Conservation (phyloP, 345 rosid species). For the Camelina laxa region DNA sequence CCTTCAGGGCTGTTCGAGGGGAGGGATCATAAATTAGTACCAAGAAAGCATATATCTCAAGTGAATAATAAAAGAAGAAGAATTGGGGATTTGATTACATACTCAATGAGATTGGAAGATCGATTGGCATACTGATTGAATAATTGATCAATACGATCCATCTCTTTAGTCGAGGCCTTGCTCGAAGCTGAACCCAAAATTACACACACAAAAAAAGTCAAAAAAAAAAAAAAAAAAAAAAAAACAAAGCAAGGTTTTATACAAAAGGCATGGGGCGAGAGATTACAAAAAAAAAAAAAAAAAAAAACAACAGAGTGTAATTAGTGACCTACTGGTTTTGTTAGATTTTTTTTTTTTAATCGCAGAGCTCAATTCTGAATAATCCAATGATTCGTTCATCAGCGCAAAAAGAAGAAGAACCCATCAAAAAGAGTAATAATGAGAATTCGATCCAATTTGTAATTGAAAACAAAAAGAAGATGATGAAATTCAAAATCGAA, state of each 20-base stretch:
- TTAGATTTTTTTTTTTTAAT: too few species aligned
- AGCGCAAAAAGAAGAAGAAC: not conserved
- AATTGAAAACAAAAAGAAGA: not conserved
- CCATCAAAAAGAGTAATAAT: not conserved
- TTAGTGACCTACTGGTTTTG: too few species aligned
- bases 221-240: not conserved
- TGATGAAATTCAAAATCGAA: not conserved
- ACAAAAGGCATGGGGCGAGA: not conserved
- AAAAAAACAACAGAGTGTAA: too few species aligned
- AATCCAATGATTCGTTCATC: not conserved
- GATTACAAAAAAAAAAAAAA: not conserved
- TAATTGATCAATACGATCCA: conserved; percentile 86
- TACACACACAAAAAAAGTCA: not conserved
- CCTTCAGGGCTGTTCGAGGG: conserved; percentile 85
- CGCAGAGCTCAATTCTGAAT: not conserved
- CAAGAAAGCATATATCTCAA: too few species aligned
- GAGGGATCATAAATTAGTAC: too few species aligned
- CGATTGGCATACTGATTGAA: conserved; percentile 71
- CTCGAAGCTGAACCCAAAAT: conserved; percentile 63
- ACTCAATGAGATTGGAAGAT: conserved; percentile 87
- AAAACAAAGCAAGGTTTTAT: not conserved
- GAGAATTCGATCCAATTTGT: conserved; percentile 12
- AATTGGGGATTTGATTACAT: conserved; percentile 44
- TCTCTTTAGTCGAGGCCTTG: conserved; percentile 87
- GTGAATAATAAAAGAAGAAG: not conserved